Conservation (phyloP, 2,329 filamentous ascomycete species). For the Ustulina deusta region DNA sequence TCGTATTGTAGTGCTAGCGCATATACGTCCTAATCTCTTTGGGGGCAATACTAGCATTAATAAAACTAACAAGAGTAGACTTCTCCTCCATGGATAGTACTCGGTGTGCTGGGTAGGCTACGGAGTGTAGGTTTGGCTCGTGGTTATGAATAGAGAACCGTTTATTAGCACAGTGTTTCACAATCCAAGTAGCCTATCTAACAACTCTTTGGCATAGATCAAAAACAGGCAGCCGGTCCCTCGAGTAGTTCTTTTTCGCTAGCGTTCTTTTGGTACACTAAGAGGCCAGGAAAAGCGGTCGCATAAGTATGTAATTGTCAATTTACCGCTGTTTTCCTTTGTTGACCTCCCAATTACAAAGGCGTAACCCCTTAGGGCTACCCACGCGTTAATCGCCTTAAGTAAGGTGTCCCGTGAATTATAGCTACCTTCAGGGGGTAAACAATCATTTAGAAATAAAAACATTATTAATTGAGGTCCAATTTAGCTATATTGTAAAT, state of each 20-base stretch:
- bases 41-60: background rate
- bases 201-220: background rate
- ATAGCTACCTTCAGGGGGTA: background rate
- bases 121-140: too few species aligned
- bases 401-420: background rate
- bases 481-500: constrained; percentile 9
- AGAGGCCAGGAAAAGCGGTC: background rate
- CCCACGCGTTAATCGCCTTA: constrained; percentile 2
- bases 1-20: background rate
- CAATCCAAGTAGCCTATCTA: background rate
- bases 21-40: background rate
- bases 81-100: too few species aligned
- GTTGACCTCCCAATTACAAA: constrained; percentile 9
- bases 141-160: too few species aligned
- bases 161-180: background rate
- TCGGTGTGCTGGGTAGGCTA: too few species aligned
- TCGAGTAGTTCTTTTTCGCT: background rate
- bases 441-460: background rate
- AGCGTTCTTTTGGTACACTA: background rate
- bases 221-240: background rate
- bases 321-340: background rate
- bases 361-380: background rate
- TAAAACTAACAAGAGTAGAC: too few species aligned
- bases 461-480: background rate
- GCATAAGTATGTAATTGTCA: too few species aligned